Evolutionary conservation across 164 flowering plant species (phyloP), one percentile per base, ranked within the genome.

Genomic region (Brasenia schreberi): DNA sequence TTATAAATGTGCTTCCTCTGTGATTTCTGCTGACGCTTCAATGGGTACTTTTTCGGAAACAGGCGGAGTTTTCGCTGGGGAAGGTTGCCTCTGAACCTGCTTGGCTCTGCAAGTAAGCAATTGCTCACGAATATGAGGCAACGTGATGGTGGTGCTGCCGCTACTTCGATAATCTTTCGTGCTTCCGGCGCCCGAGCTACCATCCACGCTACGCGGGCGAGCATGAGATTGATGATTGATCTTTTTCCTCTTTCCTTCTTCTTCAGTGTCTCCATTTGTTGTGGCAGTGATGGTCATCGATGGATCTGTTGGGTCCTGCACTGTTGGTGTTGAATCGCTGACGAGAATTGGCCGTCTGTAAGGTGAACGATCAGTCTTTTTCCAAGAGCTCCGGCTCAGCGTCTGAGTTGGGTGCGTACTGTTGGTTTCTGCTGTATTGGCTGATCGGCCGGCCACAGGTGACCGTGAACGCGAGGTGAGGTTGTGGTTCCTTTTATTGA

Each of bases 391-490:
- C 18, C 99, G 84, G 67, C 96, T 91, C 5, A 90, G 83, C 0
- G 93, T 75, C 0, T 78, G 78, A 67, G 56, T 70, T 67, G 56
- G 77, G 83, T 67, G 76, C 83, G 68, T 75, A 80, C 49, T 73
- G 79, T 23, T 52, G 70, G 6, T 45, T 62, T 64, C 18, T 12
- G 23, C 53, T 70, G 44, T 77, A 83, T 53, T 69, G 75, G 49
- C 62, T 61, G 62, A 7, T 19, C 43, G 33, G 69, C 64, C 69
- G 77, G 80, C 49, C 0, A 87, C 94, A 7, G 98, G 97, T 0
- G 98, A 89, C 65, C 80, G 81, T n/a, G 97, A 82, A 2, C 97
- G 77, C 0, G 97, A 96, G 0, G 96, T 84, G 3, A 86, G 85
- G 4, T 71, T 79, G 44, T 70, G 71, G 62, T 82, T 77, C 1